These are phyloP conservation scores for Filobasidium wieringae DNA, from an alignment of 768 basidiomycete genomes.

Conservation along the genomic window DNA sequence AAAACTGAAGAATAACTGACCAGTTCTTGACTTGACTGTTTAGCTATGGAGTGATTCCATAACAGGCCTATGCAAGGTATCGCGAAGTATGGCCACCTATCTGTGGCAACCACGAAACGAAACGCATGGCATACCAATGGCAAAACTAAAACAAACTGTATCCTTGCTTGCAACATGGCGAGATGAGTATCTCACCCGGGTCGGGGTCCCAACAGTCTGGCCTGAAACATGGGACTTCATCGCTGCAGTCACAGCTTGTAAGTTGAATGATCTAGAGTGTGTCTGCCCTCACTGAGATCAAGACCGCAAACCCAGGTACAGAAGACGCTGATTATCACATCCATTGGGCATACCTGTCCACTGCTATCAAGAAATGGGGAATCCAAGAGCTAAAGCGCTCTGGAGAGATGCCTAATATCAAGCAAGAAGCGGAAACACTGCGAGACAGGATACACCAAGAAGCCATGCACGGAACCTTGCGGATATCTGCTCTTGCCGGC, in stretches of 20 bases:
- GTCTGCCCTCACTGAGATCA: not conserved
- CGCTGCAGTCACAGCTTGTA: slow-evolving; percentile 55
- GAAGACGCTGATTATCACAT: slow-evolving; percentile 83
- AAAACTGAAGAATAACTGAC: not conserved
- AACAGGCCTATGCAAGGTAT: slow-evolving; percentile 69
- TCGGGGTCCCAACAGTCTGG: slow-evolving; percentile 78
- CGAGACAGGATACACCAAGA: slow-evolving; percentile 44
- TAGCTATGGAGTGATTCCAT: slow-evolving; percentile 76
- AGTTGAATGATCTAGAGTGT: slow-evolving; percentile 18
- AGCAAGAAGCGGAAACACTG: slow-evolving; percentile 45
- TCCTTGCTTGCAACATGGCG: slow-evolving; percentile 58
- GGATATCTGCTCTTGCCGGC: slow-evolving; percentile 70
- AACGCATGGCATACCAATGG: slow-evolving; percentile 61
- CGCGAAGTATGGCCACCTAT: slow-evolving; percentile 65
- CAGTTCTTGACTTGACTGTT: not conserved
- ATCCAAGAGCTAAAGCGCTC: slow-evolving; percentile 50
- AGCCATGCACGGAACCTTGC: slow-evolving; percentile 68
- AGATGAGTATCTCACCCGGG: slow-evolving; percentile 58
- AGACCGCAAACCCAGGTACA: slow-evolving; percentile 47
- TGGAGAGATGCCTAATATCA: slow-evolving; percentile 45
- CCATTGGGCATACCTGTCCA: slow-evolving; percentile 77
- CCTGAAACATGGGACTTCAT: slow-evolving; percentile 84
- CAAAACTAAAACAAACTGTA: slow-evolving; percentile 51
- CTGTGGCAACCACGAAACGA: slow-evolving; percentile 71
- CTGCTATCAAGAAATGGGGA: slow-evolving; percentile 72